Conservation (phyloP, 2,329 filamentous ascomycete genomes). For the Fusarium scirpi region DNA sequence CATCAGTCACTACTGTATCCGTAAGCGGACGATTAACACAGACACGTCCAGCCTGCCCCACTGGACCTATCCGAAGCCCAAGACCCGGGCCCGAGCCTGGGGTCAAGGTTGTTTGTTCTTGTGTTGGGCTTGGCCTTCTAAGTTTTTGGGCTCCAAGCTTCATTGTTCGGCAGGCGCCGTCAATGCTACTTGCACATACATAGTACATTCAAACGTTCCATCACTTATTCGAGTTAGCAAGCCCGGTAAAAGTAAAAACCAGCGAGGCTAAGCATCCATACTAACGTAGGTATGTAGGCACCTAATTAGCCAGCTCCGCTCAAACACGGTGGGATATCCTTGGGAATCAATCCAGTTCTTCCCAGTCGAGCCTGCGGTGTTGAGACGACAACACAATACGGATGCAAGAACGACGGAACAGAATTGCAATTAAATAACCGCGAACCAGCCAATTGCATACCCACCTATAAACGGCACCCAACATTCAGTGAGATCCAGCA, state of each 20-base stretch:
- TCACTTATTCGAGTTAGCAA: constrained; percentile 26
- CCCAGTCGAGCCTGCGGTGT: constrained; percentile 17
- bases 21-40: neutral
- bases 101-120: constrained; percentile 25
- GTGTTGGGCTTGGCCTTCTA: constrained; percentile 32
- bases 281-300: neutral
- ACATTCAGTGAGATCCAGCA: constrained; percentile 3
- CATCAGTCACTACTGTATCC: neutral
- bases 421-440: constrained; percentile 7
- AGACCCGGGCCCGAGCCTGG: constrained; percentile 15
- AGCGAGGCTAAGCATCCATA: constrained; percentile 25
- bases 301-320: constrained; percentile 22
- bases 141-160: constrained; percentile 31
- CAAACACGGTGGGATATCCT: constrained; percentile 32
- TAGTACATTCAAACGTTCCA: constrained; percentile 12
- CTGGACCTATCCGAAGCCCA: constrained; percentile 35
- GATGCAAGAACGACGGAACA: neutral
- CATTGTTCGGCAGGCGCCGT: constrained; percentile 30
- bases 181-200: constrained; percentile 7
- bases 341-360: constrained; percentile 20
- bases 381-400: constrained; percentile 14
- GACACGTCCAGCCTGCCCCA: constrained; percentile 7
- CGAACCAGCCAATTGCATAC: constrained; percentile 2
- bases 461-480: neutral
- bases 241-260: constrained; percentile 25